Conservation (phyloP, 345 rosid species). For the Kernera saxatilis region DNA sequence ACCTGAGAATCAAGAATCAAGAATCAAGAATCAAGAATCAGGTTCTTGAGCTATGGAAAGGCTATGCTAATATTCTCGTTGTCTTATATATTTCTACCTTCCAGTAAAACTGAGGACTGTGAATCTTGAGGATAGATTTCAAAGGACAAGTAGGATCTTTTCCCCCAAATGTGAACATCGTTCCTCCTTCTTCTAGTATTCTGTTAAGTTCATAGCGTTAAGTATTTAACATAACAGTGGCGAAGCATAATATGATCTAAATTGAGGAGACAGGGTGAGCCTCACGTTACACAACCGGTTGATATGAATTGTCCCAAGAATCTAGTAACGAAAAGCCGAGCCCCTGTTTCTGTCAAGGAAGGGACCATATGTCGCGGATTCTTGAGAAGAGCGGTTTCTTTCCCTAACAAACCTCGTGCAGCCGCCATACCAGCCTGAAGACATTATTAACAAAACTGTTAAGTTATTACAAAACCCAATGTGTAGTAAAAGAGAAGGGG, state of each 20-base stretch:
- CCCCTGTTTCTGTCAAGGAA: constrained; percentile 64
- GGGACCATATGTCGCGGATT: constrained; percentile 84
- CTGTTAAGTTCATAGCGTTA: constrained; percentile 28
- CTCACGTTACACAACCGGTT: constrained; percentile 71
- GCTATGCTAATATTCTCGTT: neutral
- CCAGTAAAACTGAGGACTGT: constrained; percentile 87
- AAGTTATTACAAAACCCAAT: neutral
- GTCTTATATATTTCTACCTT: constrained; percentile 47
- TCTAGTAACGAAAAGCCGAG: constrained; percentile 65
- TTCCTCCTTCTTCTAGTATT: constrained; percentile 85
- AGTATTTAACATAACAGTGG: neutral
- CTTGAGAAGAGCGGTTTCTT: constrained; percentile 34
- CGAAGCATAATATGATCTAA: neutral
- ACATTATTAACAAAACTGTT: neutral
- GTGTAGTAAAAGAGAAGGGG: neutral
- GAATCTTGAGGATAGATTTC: constrained; percentile 53
- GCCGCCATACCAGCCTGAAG: constrained; percentile 70
- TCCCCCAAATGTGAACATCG: constrained; percentile 69
- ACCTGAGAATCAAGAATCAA: constrained; percentile 39
- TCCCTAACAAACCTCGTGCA: constrained; percentile 62
- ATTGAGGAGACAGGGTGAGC: neutral
- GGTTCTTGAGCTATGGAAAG: neutral
- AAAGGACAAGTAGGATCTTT: constrained; percentile 36
- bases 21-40: neutral
- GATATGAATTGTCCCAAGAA: constrained; percentile 67